Percentiles rank a stretch among this genome's conserved stretches.
These are phyloP conservation scores for Tagetes erecta DNA, from an alignment of 129 eudicot genomes.

Conservation along the genomic window DNA sequence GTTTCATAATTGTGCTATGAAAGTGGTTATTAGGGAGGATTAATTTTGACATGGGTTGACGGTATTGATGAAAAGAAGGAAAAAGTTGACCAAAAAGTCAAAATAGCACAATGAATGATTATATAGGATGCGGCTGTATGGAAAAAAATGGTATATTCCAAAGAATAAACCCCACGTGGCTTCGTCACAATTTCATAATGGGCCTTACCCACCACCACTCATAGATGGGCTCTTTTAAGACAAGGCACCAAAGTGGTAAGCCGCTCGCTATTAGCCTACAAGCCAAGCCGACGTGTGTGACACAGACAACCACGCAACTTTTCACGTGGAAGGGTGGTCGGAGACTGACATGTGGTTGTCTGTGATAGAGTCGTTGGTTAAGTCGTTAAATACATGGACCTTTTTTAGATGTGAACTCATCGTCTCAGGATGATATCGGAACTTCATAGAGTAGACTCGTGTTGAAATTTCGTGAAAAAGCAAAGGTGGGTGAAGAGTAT, in stretches of 20 bases:
- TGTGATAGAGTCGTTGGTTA: not conserved
- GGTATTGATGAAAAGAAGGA: conserved; percentile 5
- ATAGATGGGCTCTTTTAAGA: no score
- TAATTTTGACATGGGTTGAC: conserved; percentile 3
- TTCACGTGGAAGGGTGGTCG: no score
- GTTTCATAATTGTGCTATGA: not conserved
- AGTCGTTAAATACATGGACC: not conserved
- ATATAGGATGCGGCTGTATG: not conserved
- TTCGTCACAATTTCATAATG: conserved; percentile 4
- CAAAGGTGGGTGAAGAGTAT: not conserved
- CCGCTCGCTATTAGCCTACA: no score
- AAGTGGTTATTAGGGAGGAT: not conserved
- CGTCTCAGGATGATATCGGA: not conserved
- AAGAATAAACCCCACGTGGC: not conserved
- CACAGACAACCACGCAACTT: no score
- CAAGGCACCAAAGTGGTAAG: no score
- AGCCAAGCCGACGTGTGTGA: no score
- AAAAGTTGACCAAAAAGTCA: conserved; percentile 31
- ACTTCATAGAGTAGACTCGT: not conserved
- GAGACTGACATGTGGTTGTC: no score
- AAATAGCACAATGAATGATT: conserved; percentile 1
- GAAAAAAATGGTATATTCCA: conserved; percentile 24
- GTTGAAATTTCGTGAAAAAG: not conserved
- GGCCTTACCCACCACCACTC: not conserved
- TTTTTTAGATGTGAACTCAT: not conserved